Evolutionary conservation across 306 rosid genomes (phyloP).

Genomic region (Parietaria judaica): DNA sequence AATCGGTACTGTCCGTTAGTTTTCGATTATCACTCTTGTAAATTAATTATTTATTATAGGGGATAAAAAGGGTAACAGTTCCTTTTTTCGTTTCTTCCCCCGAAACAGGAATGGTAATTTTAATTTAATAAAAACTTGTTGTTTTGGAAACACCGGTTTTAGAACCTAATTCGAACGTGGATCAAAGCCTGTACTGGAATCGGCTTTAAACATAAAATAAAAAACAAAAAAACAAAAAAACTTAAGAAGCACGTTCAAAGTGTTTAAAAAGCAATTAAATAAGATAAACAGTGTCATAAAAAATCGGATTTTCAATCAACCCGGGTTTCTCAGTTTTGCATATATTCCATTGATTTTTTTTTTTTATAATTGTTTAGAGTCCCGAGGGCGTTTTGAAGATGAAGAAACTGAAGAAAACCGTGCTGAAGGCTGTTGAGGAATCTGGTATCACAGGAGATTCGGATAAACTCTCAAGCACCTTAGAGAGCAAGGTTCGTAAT

Average conservation of each 20-base stretch:
- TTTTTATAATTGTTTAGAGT: slow-evolving; percentile 46
- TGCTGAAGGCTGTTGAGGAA: slow-evolving; percentile 49
- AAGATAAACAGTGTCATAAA: too few species aligned
- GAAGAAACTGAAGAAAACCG: slow-evolving; percentile 59
- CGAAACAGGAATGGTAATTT: neutral
- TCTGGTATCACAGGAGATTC: slow-evolving; percentile 56
- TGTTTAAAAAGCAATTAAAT: too few species aligned
- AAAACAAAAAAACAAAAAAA: too few species aligned
- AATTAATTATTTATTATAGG: neutral
- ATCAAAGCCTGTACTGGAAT: too few species aligned
- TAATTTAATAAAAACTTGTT: too few species aligned
- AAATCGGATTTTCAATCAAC: too few species aligned
- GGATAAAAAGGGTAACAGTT: too few species aligned
- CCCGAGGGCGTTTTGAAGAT: slow-evolving; percentile 71
- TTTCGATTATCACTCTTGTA: neutral
- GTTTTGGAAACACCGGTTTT: too few species aligned
- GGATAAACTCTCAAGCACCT: slow-evolving; percentile 35
- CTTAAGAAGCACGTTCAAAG: too few species aligned
- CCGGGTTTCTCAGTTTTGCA: neutral
- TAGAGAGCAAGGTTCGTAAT: slow-evolving; percentile 55
- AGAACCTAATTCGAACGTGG: too few species aligned
- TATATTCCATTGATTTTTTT: neutral
- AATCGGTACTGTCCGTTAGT: slow-evolving; percentile 33
- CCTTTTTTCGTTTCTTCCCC: too few species aligned
- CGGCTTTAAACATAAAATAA: too few species aligned